Percentiles rank a stretch among this genome's conserved stretches.
phyloP scores from a whole-genome alignment of 768 basidiomycete species.

The Pisolithus marmoratus region DNA sequence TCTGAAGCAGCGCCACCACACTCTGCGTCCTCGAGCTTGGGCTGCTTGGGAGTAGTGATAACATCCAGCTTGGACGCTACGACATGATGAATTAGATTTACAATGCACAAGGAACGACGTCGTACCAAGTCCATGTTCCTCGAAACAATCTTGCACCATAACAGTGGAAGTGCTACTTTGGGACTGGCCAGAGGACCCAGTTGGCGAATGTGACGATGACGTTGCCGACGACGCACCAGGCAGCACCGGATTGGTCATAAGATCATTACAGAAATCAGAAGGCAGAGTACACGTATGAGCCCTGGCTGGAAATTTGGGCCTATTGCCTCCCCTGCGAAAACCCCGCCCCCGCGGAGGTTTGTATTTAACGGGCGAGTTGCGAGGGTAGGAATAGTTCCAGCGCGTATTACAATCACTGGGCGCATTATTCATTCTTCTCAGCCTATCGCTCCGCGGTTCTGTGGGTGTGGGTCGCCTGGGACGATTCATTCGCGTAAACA shows the following conservation, averaged over 20 bases:
- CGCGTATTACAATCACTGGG: not conserved
- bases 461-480: conserved; percentile 6
- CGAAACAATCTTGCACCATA: not conserved
- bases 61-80: not conserved
- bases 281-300: no score
- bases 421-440: not conserved
- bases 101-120: not conserved
- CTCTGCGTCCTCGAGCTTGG: not conserved
- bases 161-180: not conserved
- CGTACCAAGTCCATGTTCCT: not conserved
- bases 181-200: not conserved
- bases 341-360: no score
- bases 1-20: not conserved
- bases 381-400: not conserved
- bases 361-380: not conserved
- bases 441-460: conserved; percentile 4
- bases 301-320: no score
- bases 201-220: not conserved
- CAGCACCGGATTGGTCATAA: no score
- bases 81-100: not conserved
- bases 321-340: no score
- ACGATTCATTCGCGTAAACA: not conserved
- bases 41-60: not conserved
- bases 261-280: no score
- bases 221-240: not conserved